Base-by-base conservation (phyloP, 768 basidiomycete genomes). In the Sporobolomyces roseus region DNA sequence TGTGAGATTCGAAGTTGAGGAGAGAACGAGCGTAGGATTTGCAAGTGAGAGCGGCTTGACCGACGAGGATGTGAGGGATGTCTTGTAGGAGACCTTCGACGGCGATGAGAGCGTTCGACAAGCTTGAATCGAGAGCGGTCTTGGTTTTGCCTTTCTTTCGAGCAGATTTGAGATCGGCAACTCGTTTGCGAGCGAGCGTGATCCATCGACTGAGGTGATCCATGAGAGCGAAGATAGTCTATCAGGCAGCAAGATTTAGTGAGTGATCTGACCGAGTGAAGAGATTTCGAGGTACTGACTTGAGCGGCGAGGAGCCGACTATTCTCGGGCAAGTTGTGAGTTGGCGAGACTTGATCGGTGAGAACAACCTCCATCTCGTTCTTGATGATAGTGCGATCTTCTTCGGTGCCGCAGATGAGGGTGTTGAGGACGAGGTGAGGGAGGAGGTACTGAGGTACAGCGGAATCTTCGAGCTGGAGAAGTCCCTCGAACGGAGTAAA, bases 141-240 rank as follows among this genome's bases (percentile, higher is more conserved):
- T 45, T 78, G 63, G 49, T 79, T 79, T 50, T 54, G 46, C 81
- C 73, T 50, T 86, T 82, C 75, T 84, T 86, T 68, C 69, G 79
- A 55, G 85, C 86, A 4, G 72, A 75, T 72, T 83, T 84, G 79
- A 83, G 83, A 68, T 78, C 75, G 63, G 78, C 81, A 59, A 86
- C 77, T 3, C 88, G 85, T 78, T 88, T 87, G 23, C 91, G 86
- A 33, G 87, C 83, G 17, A 85, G 50, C 89, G 87, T 38, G 66
- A 92, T 84, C 87, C 91, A 98, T 74, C 86, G 88, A 79, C 88
- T 94, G 16, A 98, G 82, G 76, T 98, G 93, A 77, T 99, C 96
- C 77, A 99, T 85, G 33, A 99, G 83, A 80, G 88, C 88, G 78
- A 99, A 99, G 27, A 97, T 86, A 13, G 87, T 90, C 93, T 97